Conservation (phyloP, 768 basidiomycete genomes). For the Boletus rubroflammeus region DNA sequence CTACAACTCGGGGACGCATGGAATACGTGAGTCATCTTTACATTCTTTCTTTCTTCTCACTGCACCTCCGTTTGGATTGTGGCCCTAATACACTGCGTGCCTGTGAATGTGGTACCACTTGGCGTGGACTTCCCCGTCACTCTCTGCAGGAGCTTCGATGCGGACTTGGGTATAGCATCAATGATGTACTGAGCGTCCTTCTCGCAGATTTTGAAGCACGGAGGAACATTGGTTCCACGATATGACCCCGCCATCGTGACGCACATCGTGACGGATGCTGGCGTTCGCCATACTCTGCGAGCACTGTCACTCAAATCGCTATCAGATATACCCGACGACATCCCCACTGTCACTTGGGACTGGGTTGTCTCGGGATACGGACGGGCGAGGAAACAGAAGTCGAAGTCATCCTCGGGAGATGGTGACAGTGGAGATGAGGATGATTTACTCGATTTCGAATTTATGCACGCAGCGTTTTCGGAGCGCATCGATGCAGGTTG, state of each 20-base stretch:
- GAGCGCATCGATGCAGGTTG: conserved; percentile 46
- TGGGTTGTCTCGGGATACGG: conserved; percentile 51
- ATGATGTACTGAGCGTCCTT: conserved; percentile 2
- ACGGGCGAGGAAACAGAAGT: conserved; percentile 16
- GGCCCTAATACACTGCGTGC: too few relatives aligned
- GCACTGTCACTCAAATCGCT: conserved; percentile 48
- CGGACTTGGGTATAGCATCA: background rate
- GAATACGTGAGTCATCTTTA: conserved; percentile 46
- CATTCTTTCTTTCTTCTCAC: background rate
- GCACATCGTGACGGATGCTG: conserved; percentile 59
- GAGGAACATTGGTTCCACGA: conserved; percentile 55
- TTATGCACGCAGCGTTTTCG: conserved; percentile 45
- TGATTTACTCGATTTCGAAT: conserved; percentile 34
- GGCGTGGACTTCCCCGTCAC: too few relatives aligned
- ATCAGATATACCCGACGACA: conserved; percentile 57
- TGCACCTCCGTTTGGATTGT: background rate
- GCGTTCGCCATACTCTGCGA: conserved; percentile 24
- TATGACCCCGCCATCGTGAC: conserved; percentile 59
- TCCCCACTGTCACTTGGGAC: conserved; percentile 61
- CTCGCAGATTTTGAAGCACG: conserved; percentile 56
- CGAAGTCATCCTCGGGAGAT: background rate
- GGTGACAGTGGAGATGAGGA: conserved; percentile 2
- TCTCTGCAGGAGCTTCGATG: background rate
- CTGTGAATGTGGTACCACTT: too few relatives aligned
- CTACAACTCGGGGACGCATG: conserved; percentile 54